Conservation (phyloP, 2,329 filamentous ascomycete species). For the Beauveria medogensis region DNA sequence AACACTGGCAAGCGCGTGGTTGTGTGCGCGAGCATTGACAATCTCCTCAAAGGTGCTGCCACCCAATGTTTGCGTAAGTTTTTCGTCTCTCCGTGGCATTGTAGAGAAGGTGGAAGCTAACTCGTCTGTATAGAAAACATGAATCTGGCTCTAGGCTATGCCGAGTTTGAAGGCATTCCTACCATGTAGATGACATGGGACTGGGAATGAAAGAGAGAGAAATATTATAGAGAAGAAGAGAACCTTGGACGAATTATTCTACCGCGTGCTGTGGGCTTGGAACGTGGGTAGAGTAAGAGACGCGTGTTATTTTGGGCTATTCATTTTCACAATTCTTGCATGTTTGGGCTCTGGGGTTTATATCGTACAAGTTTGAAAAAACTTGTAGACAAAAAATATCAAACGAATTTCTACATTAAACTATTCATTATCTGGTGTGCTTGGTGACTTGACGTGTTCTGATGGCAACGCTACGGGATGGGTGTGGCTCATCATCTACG, state of each 20-base stretch:
- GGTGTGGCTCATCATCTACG: too few species aligned
- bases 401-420: not conserved
- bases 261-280: not conserved
- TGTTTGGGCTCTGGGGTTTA: not conserved
- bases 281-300: not conserved
- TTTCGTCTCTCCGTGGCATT: not conserved
- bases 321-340: not conserved
- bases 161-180: conserved; percentile 9
- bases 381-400: not conserved
- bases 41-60: conserved; percentile 84
- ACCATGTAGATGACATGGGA: not conserved
- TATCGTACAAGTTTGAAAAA: not conserved
- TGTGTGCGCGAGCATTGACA: conserved; percentile 90
- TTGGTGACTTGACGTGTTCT: not conserved
- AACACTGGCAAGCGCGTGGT: conserved; percentile 83
- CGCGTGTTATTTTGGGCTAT: not conserved
- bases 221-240: not conserved
- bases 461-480: too few species aligned
- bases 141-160: conserved; percentile 7
- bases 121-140: not conserved
- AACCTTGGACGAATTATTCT: not conserved
- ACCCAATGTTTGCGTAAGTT: conserved; percentile 84
- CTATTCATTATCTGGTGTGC: not conserved
- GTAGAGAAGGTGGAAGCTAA: not conserved
- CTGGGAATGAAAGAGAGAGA: not conserved